Evolutionary conservation across 2,329 filamentous ascomycete species (phyloP).

Genomic region (Talaromyces sp.): DNA sequence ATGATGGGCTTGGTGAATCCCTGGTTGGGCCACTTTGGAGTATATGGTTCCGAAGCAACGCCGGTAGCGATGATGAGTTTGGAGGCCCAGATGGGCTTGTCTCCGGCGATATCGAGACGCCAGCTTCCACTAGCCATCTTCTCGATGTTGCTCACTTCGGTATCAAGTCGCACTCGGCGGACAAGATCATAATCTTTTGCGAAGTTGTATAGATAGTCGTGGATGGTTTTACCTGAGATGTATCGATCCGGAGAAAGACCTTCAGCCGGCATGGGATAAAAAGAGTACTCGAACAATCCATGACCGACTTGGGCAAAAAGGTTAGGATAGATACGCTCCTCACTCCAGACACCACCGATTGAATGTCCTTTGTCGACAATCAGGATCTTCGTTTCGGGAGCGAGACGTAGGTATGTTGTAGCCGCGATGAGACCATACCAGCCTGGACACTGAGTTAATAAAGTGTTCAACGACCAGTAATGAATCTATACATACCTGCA

Average conservation of each 20-base stretch:
- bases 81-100: background rate
- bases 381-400: background rate
- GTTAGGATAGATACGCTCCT: constrained; percentile 3
- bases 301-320: constrained; percentile 3
- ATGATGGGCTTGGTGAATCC: background rate
- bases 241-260: background rate
- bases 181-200: constrained; percentile 1
- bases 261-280: constrained; percentile 1
- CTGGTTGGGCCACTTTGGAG: background rate
- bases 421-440: constrained; percentile 5
- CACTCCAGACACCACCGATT: constrained; percentile 3
- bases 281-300: constrained; percentile 7
- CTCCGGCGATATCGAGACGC: background rate
- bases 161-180: background rate
- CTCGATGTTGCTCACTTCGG: background rate
- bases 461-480: background rate
- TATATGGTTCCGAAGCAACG: constrained; percentile 1
- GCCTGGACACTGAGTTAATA: background rate
- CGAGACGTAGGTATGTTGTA: background rate
- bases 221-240: constrained; percentile 1
- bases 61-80: constrained; percentile 3
- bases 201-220: constrained; percentile 3
- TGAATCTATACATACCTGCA: background rate
- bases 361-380: constrained; percentile 1
- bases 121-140: background rate